These are phyloP conservation scores for Nakataea oryzae DNA, from an alignment of 2,329 filamentous ascomycete species.

Conservation along the genomic window DNA sequence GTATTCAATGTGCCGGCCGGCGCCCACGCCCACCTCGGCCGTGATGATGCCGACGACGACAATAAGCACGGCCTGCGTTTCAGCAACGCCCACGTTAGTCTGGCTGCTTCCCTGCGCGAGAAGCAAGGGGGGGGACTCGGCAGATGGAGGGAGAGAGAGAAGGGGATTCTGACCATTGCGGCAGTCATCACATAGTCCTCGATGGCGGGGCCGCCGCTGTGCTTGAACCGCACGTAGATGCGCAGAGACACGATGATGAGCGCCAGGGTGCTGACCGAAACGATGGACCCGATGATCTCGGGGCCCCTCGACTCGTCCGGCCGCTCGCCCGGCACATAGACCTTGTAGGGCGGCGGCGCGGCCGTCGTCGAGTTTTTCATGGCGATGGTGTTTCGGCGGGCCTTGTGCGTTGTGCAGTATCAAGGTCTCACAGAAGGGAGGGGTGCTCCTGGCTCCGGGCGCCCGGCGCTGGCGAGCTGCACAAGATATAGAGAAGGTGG, in stretches of 20 bases:
- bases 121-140: not conserved
- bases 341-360: not conserved
- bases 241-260: not conserved
- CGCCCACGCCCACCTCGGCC: slow-evolving; percentile 20
- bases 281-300: not conserved
- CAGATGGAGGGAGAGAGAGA: not conserved
- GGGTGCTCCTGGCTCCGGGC: too few species aligned
- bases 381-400: too few species aligned
- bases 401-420: too few species aligned
- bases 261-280: not conserved
- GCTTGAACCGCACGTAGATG: not conserved
- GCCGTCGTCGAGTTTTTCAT: not conserved
- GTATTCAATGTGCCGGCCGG: slow-evolving; percentile 14
- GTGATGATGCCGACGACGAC: slow-evolving; percentile 20
- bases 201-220: slow-evolving; percentile 15
- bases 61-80: slow-evolving; percentile 22
- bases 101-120: not conserved
- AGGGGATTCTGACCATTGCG: slow-evolving; percentile 27
- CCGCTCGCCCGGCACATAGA: not conserved
- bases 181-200: slow-evolving; percentile 38
- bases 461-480: too few species aligned
- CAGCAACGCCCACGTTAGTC: not conserved
- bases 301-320: not conserved
- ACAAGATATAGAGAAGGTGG: too few species aligned
- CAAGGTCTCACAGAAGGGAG: too few species aligned